Percentiles rank a stretch among this genome's conserved stretches.
phyloP scores from a whole-genome alignment of 2,329 filamentous ascomycete genomes.

The Trichoderma atrobrunneum region DNA sequence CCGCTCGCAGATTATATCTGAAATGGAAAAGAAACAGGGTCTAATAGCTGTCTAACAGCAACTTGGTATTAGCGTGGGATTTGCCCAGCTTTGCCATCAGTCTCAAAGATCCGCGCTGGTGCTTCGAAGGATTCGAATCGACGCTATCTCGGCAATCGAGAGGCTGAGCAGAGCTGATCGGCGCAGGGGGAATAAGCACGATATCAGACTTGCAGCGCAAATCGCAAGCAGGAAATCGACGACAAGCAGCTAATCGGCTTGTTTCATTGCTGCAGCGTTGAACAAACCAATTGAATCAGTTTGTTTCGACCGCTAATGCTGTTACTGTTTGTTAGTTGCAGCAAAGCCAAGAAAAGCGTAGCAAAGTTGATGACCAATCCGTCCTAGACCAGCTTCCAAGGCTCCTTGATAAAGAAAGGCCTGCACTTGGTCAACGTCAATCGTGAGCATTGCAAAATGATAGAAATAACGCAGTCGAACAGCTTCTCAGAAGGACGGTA shows the following conservation, averaged over 20 bases:
- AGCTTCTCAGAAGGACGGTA: neutral
- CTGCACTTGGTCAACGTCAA: neutral
- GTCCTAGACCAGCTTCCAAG: neutral
- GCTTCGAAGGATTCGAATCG: neutral
- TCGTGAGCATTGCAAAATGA: neutral
- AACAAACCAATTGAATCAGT: neutral
- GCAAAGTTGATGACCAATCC: neutral
- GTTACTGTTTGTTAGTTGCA: neutral
- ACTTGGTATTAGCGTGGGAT: neutral
- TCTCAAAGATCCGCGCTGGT: neutral
- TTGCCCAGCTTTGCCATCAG: neutral
- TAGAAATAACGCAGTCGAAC: neutral
- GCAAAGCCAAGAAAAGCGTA: neutral
- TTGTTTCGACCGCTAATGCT: neutral
- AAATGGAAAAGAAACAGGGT: neutral
- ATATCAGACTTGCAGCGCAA: neutral
- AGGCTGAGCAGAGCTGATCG: neutral
- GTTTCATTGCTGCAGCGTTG: neutral
- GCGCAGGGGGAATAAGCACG: neutral
- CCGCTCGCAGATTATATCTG: neutral
- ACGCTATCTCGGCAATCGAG: neutral
- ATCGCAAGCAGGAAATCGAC: neutral
- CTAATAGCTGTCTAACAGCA: neutral
- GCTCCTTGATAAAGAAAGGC: neutral
- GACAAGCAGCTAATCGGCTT: neutral